Evolutionary conservation across 148 eudicot genomes (phyloP).

Genomic region (Spergularia bocconei): DNA sequence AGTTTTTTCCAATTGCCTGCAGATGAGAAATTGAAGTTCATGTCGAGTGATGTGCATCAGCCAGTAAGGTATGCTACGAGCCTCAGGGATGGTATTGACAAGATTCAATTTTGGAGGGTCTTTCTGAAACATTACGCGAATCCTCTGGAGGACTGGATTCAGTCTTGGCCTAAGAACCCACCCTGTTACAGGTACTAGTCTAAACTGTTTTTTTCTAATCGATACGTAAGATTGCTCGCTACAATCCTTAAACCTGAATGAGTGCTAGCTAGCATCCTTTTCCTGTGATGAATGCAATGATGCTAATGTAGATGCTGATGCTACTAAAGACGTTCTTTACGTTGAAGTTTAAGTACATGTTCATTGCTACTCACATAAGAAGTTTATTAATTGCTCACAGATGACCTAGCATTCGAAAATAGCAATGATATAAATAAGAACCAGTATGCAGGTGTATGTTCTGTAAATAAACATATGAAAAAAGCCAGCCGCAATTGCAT

Average conservation of each 20-base stretch:
- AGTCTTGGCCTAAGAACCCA: conserved; percentile 63
- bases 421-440: neutral
- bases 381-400: too few species aligned
- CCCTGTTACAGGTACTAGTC: conserved; percentile 41
- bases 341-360: neutral
- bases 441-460: neutral
- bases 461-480: neutral
- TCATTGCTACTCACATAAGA: neutral
- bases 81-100: conserved; percentile 58
- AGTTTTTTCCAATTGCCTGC: conserved; percentile 47
- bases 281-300: neutral
- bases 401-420: neutral
- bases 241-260: too few species aligned
- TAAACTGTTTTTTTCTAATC: neutral
- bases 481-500: neutral
- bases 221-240: too few species aligned
- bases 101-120: conserved; percentile 58
- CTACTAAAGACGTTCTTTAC: too few species aligned
- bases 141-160: conserved; percentile 56
- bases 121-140: conserved; percentile 69
- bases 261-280: neutral
- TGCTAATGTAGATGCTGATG: neutral
- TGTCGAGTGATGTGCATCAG: conserved; percentile 61
- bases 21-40: conserved; percentile 37
- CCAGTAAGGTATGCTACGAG: conserved; percentile 60